Conservation (phyloP, 805 yeast genomes). For the Candida hungchunana region DNA sequence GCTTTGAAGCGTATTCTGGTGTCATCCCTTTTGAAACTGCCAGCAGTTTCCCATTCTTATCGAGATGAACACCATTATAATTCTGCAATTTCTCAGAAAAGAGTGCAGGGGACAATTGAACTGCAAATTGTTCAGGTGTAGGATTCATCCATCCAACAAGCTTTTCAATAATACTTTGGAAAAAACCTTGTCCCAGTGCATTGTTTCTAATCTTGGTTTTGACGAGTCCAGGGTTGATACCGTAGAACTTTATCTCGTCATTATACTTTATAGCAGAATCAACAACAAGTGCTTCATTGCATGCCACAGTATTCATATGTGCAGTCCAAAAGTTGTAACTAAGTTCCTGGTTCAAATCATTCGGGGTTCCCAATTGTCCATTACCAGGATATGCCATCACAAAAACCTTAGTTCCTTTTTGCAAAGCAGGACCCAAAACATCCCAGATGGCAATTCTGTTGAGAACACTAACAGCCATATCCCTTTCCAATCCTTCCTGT, state of each 20-base stretch:
- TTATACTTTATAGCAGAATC: conserved; percentile 21
- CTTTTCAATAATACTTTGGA: conserved; percentile 27
- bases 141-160: conserved; percentile 29
- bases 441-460: conserved; percentile 32
- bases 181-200: conserved; percentile 28
- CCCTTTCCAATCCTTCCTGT: conserved; percentile 35
- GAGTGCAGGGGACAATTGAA: conserved; percentile 29
- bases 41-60: conserved; percentile 29
- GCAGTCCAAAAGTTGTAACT: conserved; percentile 27
- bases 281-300: conserved; percentile 35
- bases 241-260: conserved; percentile 26
- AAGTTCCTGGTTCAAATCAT: conserved; percentile 33
- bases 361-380: conserved; percentile 29
- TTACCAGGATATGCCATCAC: conserved; percentile 38
- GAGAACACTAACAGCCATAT: conserved; percentile 35
- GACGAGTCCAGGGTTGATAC: conserved; percentile 38
- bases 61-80: conserved; percentile 29
- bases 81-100: conserved; percentile 28
- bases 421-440: conserved; percentile 25
- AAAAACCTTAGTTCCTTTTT: conserved; percentile 28
- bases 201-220: conserved; percentile 34
- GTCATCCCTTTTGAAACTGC: conserved; percentile 28
- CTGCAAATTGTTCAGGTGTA: conserved; percentile 33
- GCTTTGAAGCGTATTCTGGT: conserved; percentile 24
- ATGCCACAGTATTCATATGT: conserved; percentile 41